Base-by-base conservation (phyloP, 257 asterid species). In the Nicotiana knightiana region DNA sequence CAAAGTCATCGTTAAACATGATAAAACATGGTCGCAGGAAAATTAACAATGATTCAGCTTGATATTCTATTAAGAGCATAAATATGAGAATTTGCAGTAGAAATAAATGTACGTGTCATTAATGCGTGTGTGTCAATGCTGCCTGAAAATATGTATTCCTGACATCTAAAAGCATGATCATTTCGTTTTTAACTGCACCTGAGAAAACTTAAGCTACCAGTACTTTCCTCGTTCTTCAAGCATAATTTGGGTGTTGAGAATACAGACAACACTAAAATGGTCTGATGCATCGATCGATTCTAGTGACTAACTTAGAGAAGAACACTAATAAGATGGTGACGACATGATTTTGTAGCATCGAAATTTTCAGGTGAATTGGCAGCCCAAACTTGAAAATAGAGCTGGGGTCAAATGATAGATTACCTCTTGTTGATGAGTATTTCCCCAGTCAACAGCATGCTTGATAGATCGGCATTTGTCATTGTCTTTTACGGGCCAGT, bases 391-490 rank as follows among this genome's bases (percentile, higher is more conserved):
- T 35, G 76, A 67, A 32, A 81, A 67, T 37, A 17, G 68, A 43
- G 55, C 16, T n/a, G 53, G 30, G 1, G 4, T 30, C 18, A 17
- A 17, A 32, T 54, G 37, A 35, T 12, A 18, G 62, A 58, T 51
- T 87, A 92, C 97, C 94, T 89, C 82, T 73, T 88, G 39, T 12
- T 62, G 64, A 24, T 94, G 97, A 77, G 77, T 85, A 77, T 96
- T 92, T 37, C 98, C 97, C 97, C 97, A 96, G 1, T 94, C 94
- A 15, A 96, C 98, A 4, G 98, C 98, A 67, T 87, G 82, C 84
- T 96, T 92, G 39, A 96, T 87, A 64, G 99, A 94, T 77, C 90
- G 86, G 91, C 99, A 96, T 80, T 92, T 92, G 86, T 90, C 91
- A 0, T 78, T 83, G 1, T 87, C 86, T 82, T 86, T 91, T 68